Evolutionary conservation across 108 stramenopile genomes (phyloP).

Genomic region (Fistulifera solaris): DNA sequence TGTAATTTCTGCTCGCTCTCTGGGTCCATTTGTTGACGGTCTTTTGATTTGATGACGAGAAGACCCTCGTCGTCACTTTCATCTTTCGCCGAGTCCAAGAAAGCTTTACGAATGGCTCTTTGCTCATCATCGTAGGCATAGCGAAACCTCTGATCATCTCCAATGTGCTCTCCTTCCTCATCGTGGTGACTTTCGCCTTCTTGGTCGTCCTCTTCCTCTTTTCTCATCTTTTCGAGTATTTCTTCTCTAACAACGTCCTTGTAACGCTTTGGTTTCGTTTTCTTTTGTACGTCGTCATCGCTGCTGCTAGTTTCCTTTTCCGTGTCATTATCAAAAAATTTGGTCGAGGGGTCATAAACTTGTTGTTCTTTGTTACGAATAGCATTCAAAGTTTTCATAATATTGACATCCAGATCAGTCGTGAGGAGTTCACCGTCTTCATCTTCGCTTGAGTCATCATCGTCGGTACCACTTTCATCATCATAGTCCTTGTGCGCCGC

Average conservation of each 20-base stretch:
- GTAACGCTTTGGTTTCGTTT: constrained; percentile 51
- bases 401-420: constrained; percentile 53
- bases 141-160: constrained; percentile 12
- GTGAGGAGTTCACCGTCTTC: constrained; percentile 70
- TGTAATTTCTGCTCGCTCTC: constrained; percentile 10
- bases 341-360: constrained; percentile 57
- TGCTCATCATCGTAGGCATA: constrained; percentile 93
- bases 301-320: constrained; percentile 17
- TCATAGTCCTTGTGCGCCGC: constrained; percentile 42
- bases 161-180: constrained; percentile 1
- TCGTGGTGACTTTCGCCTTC: constrained; percentile 5
- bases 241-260: constrained; percentile 95
- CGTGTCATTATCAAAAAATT: constrained; percentile 52
- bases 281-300: constrained; percentile 22
- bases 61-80: constrained; percentile 46
- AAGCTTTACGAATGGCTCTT: constrained; percentile 67
- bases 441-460: constrained; percentile 45
- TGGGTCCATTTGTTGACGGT: neutral
- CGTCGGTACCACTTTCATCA: constrained; percentile 13
- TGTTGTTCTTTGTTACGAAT: constrained; percentile 59
- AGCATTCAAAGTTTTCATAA: constrained; percentile 70
- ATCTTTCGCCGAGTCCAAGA: constrained; percentile 32
- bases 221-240: constrained; percentile 81
- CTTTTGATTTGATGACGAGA: constrained; percentile 33
- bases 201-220: constrained; percentile 15